phyloP scores from a whole-genome alignment of 83 land plant species.

The Thuja plicata region DNA sequence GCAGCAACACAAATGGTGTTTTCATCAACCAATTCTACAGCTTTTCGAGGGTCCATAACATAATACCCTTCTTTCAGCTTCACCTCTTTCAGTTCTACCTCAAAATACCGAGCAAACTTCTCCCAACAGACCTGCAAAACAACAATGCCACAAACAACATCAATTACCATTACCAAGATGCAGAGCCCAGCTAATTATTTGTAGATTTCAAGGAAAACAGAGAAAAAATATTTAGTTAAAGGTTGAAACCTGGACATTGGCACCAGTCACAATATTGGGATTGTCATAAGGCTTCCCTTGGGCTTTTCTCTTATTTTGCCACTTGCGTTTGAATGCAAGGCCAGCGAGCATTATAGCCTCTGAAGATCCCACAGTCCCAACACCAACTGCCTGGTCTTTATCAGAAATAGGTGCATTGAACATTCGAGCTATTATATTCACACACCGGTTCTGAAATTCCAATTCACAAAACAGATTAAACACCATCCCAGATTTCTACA shows the following conservation, averaged over 20 bases:
- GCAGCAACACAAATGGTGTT: constrained; percentile 70
- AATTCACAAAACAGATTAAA: neutral
- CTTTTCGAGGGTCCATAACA: constrained; percentile 72
- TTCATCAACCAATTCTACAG: constrained; percentile 62
- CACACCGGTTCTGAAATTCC: constrained; percentile 70
- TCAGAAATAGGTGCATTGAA: constrained; percentile 60
- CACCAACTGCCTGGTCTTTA: constrained; percentile 50
- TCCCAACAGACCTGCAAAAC: constrained; percentile 66
- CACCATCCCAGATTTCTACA: neutral
- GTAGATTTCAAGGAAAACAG: neutral
- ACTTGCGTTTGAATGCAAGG: constrained; percentile 61
- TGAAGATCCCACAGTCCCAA: constrained; percentile 66
- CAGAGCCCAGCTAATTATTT: neutral
- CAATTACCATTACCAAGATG: neutral
- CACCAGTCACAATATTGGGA: constrained; percentile 68
- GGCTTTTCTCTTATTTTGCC: constrained; percentile 67
- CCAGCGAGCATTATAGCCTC: constrained; percentile 77
- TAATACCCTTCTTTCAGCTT: constrained; percentile 54
- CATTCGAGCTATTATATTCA: constrained; percentile 68
- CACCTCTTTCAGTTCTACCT: constrained; percentile 63
- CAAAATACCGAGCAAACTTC: constrained; percentile 65
- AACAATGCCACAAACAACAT: neutral
- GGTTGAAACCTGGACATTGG: constrained; percentile 57
- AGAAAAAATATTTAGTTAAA: neutral
- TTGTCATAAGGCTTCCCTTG: constrained; percentile 59